Evolutionary conservation across 371 early-diverging fungal genomes (phyloP).

Genomic region (Mortierella sp.): DNA sequence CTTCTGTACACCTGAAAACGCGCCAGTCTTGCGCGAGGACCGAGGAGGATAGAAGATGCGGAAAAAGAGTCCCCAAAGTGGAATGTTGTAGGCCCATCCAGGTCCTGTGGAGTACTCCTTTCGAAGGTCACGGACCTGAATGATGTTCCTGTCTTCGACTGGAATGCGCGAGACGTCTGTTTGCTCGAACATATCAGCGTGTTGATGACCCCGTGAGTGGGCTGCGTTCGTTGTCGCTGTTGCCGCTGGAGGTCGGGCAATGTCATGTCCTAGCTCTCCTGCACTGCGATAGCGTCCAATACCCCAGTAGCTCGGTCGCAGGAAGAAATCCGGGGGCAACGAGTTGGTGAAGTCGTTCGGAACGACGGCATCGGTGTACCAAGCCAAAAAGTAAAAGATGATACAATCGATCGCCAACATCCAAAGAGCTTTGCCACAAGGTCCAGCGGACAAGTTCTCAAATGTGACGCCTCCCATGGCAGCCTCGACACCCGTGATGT

Average conservation of each 20-base stretch:
- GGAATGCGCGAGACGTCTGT: slow-evolving; percentile 37
- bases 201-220: not conserved
- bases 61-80: slow-evolving; percentile 36
- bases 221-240: too few species aligned
- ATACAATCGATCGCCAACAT: slow-evolving; percentile 53
- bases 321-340: slow-evolving; percentile 48
- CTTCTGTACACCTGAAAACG: slow-evolving; percentile 36
- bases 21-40: slow-evolving; percentile 27
- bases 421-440: slow-evolving; percentile 40
- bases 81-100: slow-evolving; percentile 39
- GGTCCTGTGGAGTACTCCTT: slow-evolving; percentile 27
- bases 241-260: slow-evolving; percentile 4
- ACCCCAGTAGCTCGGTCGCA: slow-evolving; percentile 55
- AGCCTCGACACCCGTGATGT: slow-evolving; percentile 45
- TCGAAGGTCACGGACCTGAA: slow-evolving; percentile 31
- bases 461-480: slow-evolving; percentile 41
- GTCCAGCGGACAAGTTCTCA: slow-evolving; percentile 23
- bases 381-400: slow-evolving; percentile 55
- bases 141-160: slow-evolving; percentile 37
- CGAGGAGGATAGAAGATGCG: slow-evolving; percentile 44
- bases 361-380: slow-evolving; percentile 55
- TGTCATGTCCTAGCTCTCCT: not conserved
- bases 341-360: slow-evolving; percentile 41
- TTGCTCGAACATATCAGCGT: slow-evolving; percentile 49
- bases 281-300: slow-evolving; percentile 21